A percentile compares a stretch with the other conserved stretches of the same genome.
Evolutionary conservation across 305 asterid species (phyloP).

Genomic region (Plantago rigida): DNA sequence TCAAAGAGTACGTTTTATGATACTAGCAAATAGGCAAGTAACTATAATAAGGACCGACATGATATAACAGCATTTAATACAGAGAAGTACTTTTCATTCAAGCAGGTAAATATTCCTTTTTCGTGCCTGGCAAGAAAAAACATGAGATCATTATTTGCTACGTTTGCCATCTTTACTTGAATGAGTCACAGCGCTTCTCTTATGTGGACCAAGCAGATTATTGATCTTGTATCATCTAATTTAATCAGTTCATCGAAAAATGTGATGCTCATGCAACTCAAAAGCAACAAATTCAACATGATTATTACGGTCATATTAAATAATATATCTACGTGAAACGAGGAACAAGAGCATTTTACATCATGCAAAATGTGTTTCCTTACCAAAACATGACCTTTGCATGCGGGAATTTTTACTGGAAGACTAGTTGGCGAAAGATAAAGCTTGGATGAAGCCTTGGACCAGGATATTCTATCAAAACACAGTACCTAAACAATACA

Average conservation of each 20-base stretch:
- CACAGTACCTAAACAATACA: slow-evolving; percentile 53
- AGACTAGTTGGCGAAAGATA: slow-evolving; percentile 85
- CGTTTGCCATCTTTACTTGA: too few species aligned
- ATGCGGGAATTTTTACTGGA: slow-evolving; percentile 86
- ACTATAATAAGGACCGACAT: too few species aligned
- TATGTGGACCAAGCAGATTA: too few species aligned
- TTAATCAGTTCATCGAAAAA: slow-evolving; percentile 1
- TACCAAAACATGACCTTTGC: slow-evolving; percentile 99
- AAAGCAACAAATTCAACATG: slow-evolving; percentile 1
- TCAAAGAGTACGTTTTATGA: too few species aligned
- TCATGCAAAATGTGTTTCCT: slow-evolving; percentile 12
- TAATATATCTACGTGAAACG: neutral
- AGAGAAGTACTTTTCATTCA: too few species aligned
- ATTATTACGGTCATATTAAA: neutral
- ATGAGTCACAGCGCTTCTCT: too few species aligned
- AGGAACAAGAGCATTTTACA: slow-evolving; percentile 8
- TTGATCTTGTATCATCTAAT: neutral
- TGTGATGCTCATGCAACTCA: slow-evolving; percentile 10
- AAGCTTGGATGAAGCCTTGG: slow-evolving; percentile 73
- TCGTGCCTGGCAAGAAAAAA: too few species aligned
- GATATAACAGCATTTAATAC: too few species aligned
- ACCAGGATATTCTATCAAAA: slow-evolving; percentile 81
- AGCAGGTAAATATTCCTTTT: too few species aligned
- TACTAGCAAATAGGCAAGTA: too few species aligned
- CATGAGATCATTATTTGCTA: too few species aligned